These are phyloP conservation scores for Juncus effusus DNA, from an alignment of 176 grass and related monocot species.

Conservation along the genomic window DNA sequence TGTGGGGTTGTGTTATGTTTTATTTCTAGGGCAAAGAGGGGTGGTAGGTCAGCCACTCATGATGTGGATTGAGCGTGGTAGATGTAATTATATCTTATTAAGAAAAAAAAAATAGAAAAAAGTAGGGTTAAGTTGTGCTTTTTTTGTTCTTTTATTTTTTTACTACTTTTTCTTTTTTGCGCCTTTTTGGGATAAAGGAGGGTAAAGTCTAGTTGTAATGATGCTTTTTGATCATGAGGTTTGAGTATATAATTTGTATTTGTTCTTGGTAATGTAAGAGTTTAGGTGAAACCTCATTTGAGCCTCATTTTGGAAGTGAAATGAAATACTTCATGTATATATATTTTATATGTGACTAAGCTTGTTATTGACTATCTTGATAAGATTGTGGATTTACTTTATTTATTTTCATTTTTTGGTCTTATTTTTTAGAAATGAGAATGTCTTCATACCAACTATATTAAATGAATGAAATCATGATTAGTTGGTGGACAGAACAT, in stretches of 20 bases:
- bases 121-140: slow-evolving; percentile 14
- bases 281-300: slow-evolving; percentile 16
- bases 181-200: background rate
- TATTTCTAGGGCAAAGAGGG: slow-evolving; percentile 27
- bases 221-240: slow-evolving; percentile 19
- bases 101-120: background rate
- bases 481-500: slow-evolving; percentile 25
- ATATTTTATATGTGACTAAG: slow-evolving; percentile 10
- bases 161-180: slow-evolving; percentile 3
- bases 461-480: slow-evolving; percentile 23
- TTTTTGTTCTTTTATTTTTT: slow-evolving; percentile 17
- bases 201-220: slow-evolving; percentile 19
- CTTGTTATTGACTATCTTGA: slow-evolving; percentile 4
- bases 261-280: slow-evolving; percentile 9
- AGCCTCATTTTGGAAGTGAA: slow-evolving; percentile 24
- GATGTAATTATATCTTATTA: background rate
- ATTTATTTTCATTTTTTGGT: slow-evolving; percentile 1
- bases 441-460: slow-evolving; percentile 23
- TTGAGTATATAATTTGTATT: slow-evolving; percentile 15
- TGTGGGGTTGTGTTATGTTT: no score
- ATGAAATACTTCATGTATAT: slow-evolving; percentile 23
- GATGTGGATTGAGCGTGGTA: slow-evolving; percentile 30
- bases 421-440: slow-evolving; percentile 9
- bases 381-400: background rate
- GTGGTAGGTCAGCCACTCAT: slow-evolving; percentile 26